Evolutionary conservation across 352 stramenopile species (phyloP).

Genomic region (Phytophthora podocarpi): DNA sequence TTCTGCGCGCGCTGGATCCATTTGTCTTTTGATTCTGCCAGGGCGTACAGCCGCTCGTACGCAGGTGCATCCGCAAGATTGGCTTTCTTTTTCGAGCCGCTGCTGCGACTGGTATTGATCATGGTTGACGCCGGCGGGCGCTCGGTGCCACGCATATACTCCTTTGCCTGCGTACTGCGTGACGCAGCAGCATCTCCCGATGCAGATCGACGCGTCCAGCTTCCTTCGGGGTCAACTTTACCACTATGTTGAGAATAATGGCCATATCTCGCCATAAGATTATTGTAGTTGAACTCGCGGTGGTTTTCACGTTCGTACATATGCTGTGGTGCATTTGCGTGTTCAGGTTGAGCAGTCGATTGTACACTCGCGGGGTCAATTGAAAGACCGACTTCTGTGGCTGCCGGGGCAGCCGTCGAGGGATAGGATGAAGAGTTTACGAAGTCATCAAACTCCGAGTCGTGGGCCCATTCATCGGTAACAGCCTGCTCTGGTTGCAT

Average conservation of each 20-base stretch:
- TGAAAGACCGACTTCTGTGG: background rate
- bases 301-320: constrained; percentile 49
- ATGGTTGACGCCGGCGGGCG: constrained; percentile 11
- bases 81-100: constrained; percentile 38
- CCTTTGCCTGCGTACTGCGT: constrained; percentile 41
- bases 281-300: constrained; percentile 74
- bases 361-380: background rate
- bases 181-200: constrained; percentile 38
- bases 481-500: background rate
- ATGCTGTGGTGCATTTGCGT: background rate
- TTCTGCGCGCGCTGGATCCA: constrained; percentile 78
- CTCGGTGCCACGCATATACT: constrained; percentile 33
- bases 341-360: background rate
- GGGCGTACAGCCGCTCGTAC: constrained; percentile 68
- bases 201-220: constrained; percentile 4
- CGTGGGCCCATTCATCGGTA: constrained; percentile 19
- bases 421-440: background rate
- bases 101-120: constrained; percentile 7
- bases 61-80: constrained; percentile 40
- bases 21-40: constrained; percentile 74
- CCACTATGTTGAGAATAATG: constrained; percentile 73
- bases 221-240: constrained; percentile 46
- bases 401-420: background rate
- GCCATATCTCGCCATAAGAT: constrained; percentile 76
- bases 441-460: constrained; percentile 10